These are phyloP conservation scores for Suillus placidus DNA, from an alignment of 768 basidiomycete species.

Conservation along the genomic window DNA sequence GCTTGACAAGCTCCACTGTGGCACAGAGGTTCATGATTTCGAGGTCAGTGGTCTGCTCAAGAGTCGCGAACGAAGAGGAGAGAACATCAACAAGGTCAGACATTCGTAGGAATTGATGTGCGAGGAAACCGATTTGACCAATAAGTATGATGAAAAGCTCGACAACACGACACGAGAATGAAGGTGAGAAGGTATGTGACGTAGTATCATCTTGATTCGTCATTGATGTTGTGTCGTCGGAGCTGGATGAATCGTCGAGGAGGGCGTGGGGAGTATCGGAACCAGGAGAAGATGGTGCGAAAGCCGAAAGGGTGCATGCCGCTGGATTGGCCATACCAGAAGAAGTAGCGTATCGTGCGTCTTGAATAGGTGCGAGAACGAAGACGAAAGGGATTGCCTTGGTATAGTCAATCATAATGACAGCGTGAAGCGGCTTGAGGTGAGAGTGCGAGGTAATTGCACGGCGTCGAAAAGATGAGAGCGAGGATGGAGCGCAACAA, in stretches of 20 bases:
- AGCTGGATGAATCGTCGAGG: background rate
- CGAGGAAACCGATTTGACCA: background rate
- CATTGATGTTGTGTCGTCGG: background rate
- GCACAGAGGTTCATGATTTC: background rate
- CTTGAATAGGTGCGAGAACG: background rate
- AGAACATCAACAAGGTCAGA: background rate
- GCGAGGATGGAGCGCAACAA: background rate
- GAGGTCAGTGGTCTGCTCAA: background rate
- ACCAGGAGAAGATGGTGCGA: background rate
- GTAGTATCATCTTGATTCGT: background rate
- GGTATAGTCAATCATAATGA: background rate
- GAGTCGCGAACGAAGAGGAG: background rate
- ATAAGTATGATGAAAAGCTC: background rate
- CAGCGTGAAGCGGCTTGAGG: background rate
- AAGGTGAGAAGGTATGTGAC: background rate
- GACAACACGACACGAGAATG: background rate
- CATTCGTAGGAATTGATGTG: background rate
- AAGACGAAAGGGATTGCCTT: background rate
- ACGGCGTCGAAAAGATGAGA: background rate
- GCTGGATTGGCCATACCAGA: background rate
- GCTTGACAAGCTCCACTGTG: background rate
- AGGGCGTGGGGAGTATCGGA: background rate
- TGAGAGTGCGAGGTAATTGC: background rate
- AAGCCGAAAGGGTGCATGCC: background rate
- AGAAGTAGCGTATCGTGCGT: background rate